phyloP scores from a whole-genome alignment of 2,329 filamentous ascomycete species.

The Microdochium bolleyi region DNA sequence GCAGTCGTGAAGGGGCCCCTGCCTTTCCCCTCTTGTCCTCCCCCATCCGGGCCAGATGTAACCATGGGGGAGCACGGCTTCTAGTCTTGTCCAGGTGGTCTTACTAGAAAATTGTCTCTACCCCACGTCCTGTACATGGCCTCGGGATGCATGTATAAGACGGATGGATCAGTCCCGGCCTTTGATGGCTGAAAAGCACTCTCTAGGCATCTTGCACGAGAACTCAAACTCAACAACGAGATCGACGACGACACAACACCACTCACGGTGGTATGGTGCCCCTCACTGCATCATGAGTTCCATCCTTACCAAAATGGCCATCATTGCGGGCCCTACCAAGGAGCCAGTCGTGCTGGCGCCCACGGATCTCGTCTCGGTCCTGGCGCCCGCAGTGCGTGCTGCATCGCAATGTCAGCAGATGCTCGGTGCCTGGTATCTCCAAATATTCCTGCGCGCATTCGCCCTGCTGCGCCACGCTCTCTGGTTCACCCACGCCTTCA shows the following conservation, averaged over 20 bases:
- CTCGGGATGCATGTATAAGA: too few species aligned
- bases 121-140: too few species aligned
- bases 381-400: slow-evolving; percentile 24
- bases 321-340: slow-evolving; percentile 29
- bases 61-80: too few species aligned
- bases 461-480: slow-evolving; percentile 20
- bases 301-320: slow-evolving; percentile 19
- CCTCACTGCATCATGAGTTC: background rate
- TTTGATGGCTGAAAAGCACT: background rate
- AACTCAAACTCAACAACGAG: background rate
- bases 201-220: background rate
- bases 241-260: background rate
- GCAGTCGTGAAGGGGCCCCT: too few species aligned
- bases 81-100: too few species aligned
- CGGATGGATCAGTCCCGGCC: too few species aligned
- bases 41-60: too few species aligned
- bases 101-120: too few species aligned
- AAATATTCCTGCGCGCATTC: slow-evolving; percentile 21
- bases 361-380: slow-evolving; percentile 20
- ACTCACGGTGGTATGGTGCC: background rate
- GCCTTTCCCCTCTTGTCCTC: too few species aligned
- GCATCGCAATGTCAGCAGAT: slow-evolving; percentile 25
- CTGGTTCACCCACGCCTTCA: slow-evolving; percentile 18
- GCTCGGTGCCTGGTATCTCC: slow-evolving; percentile 19
- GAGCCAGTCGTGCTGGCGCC: slow-evolving; percentile 19